Conservation (phyloP, 108 stramenopile genomes). For the Skeletonema tropicum region DNA sequence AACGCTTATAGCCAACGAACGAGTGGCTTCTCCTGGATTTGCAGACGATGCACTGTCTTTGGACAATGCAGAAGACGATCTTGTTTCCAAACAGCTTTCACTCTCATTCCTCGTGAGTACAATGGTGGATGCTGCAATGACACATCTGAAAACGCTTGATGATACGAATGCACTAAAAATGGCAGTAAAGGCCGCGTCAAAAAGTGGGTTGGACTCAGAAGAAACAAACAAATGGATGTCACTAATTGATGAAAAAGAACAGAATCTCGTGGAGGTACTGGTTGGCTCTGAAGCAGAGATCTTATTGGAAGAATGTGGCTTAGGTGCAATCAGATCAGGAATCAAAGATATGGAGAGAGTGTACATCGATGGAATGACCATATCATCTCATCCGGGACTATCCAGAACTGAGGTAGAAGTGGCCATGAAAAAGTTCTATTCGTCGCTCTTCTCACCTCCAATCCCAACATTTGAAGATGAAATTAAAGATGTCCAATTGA, state of each 20-base stretch:
- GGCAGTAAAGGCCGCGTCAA: constrained; percentile 54
- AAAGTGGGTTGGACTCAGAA: constrained; percentile 54
- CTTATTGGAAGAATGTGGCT: constrained; percentile 73
- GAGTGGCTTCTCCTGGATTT: constrained; percentile 80
- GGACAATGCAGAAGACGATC: constrained; percentile 20
- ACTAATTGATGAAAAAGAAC: constrained; percentile 60
- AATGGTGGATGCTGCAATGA: constrained; percentile 70
- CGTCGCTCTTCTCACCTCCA: constrained; percentile 80
- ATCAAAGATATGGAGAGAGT: constrained; percentile 57
- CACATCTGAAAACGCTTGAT: constrained; percentile 65
- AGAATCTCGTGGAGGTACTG: constrained; percentile 59
- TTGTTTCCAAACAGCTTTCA: constrained; percentile 53
- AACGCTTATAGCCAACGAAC: constrained; percentile 59
- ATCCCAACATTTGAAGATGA: constrained; percentile 78
- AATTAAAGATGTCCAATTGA: constrained; percentile 79
- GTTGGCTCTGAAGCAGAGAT: constrained; percentile 66
- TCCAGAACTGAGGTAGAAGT: constrained; percentile 58
- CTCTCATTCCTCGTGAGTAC: constrained; percentile 66
- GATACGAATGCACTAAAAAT: constrained; percentile 67
- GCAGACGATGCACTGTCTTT: constrained; percentile 42
- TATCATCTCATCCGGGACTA: constrained; percentile 82
- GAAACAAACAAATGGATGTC: constrained; percentile 53
- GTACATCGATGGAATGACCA: constrained; percentile 70
- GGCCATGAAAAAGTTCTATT: constrained; percentile 80
- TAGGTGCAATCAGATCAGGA: constrained; percentile 52